Evolutionary conservation across 2,329 filamentous ascomycete genomes (phyloP).

Genomic region (Penicillium nordicum): DNA sequence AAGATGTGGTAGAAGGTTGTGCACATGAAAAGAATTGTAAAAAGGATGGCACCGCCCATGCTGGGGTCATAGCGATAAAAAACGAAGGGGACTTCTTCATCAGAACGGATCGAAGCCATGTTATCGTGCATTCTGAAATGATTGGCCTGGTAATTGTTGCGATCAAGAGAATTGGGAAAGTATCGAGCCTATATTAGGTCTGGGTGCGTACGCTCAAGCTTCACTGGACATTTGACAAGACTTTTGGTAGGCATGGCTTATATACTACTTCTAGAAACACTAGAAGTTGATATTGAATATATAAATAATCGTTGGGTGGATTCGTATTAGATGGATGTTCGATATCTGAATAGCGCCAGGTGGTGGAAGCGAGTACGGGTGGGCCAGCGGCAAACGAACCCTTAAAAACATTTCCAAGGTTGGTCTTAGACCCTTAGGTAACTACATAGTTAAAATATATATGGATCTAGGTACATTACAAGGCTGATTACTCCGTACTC

Average conservation of each 20-base stretch:
- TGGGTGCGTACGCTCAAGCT: not conserved
- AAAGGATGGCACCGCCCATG: not conserved
- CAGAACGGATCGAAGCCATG: not conserved
- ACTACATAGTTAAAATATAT: too few relatives aligned
- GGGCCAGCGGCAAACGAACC: not conserved
- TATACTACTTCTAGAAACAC: not conserved
- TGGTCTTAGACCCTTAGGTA: too few relatives aligned
- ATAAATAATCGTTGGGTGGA: not conserved
- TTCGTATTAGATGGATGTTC: not conserved
- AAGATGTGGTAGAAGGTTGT: conserved; percentile 16
- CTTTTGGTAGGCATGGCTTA: not conserved
- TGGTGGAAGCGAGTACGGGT: not conserved
- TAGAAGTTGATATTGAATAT: not conserved
- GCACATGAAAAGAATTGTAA: conserved; percentile 4
- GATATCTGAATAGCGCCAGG: not conserved
- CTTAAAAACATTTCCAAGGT: too few relatives aligned
- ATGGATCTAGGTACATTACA: too few relatives aligned
- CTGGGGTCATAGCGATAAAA: not conserved
- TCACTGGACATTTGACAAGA: not conserved
- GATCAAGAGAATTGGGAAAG: not conserved
- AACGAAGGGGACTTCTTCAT: not conserved
- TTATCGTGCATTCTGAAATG: not conserved
- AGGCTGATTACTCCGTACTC: too few relatives aligned
- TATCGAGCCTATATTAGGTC: not conserved
- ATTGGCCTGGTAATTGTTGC: not conserved